Percentiles rank a stretch among this genome's conserved stretches.
These are phyloP conservation scores for Penicillium fimorum DNA, from an alignment of 495 filamentous ascomycete species.

Conservation along the genomic window DNA sequence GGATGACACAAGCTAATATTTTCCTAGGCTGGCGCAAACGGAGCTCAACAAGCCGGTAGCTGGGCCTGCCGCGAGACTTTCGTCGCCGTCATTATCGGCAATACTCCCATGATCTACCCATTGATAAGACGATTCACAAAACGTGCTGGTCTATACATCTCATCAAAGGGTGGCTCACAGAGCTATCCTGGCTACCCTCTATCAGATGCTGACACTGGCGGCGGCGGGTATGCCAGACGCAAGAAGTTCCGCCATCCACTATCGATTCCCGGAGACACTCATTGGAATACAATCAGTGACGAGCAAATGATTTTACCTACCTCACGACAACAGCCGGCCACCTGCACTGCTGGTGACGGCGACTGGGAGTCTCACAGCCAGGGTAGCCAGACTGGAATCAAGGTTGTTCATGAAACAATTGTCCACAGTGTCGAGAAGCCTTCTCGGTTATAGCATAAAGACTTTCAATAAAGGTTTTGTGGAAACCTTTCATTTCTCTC, in stretches of 20 bases:
- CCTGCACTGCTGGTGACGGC: slow-evolving; percentile 24
- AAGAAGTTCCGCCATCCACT: slow-evolving; percentile 43
- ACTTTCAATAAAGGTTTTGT: background rate
- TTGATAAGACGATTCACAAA: slow-evolving; percentile 41
- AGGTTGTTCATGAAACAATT: slow-evolving; percentile 33
- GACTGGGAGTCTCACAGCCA: slow-evolving; percentile 30
- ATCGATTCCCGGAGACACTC: slow-evolving; percentile 38
- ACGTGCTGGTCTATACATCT: slow-evolving; percentile 33
- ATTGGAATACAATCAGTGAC: slow-evolving; percentile 39
- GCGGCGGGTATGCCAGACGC: slow-evolving; percentile 20
- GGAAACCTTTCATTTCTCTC: background rate
- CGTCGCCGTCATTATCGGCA: slow-evolving; percentile 58
- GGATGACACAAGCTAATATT: background rate
- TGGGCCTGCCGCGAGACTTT: slow-evolving; percentile 66
- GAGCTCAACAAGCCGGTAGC: slow-evolving; percentile 53
- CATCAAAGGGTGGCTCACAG: slow-evolving; percentile 16
- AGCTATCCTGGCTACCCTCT: slow-evolving; percentile 32
- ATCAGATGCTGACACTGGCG: slow-evolving; percentile 24
- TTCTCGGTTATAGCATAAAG: slow-evolving; percentile 4
- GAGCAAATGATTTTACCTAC: slow-evolving; percentile 41
- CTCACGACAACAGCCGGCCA: slow-evolving; percentile 28
- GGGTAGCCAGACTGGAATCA: slow-evolving; percentile 27
- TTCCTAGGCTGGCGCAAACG: slow-evolving; percentile 44
- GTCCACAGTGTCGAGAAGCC: slow-evolving; percentile 27
- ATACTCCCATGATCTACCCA: slow-evolving; percentile 61